phyloP scores from a whole-genome alignment of 305 asterid genomes.

The Rubia peregrina region DNA sequence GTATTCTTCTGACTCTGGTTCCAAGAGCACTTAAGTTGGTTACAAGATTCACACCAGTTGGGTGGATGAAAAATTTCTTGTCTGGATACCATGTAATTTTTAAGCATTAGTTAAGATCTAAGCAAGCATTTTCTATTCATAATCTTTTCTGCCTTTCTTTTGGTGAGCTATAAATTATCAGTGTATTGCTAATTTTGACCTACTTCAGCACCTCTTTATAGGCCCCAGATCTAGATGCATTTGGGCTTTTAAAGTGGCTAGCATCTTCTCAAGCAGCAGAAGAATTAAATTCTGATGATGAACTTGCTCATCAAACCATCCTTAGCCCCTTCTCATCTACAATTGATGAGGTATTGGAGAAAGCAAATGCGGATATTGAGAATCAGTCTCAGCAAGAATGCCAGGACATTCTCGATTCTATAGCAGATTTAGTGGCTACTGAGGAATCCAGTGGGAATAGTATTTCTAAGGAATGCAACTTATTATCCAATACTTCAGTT shows the following conservation, averaged over 20 bases:
- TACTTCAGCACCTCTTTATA: conserved; percentile 21
- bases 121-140: background rate
- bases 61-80: background rate
- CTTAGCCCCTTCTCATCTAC: conserved; percentile 69
- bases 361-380: conserved; percentile 72
- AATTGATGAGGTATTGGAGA: conserved; percentile 66
- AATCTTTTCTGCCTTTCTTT: background rate
- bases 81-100: background rate
- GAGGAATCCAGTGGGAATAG: conserved; percentile 41
- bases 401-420: conserved; percentile 95
- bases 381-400: conserved; percentile 95
- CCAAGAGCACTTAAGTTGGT: background rate
- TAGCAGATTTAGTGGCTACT: conserved; percentile 35
- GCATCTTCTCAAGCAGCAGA: conserved; percentile 98
- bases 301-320: conserved; percentile 68
- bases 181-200: conserved; percentile 5
- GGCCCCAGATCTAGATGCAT: conserved; percentile 73
- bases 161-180: background rate
- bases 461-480: conserved; percentile 24
- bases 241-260: conserved; percentile 90
- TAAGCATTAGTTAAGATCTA: background rate
- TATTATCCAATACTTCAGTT: conserved; percentile 28
- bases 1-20: background rate
- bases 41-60: background rate
- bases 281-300: conserved; percentile 98